Conservation (phyloP, 768 basidiomycete genomes). For the Panaeolus cyanescens region DNA sequence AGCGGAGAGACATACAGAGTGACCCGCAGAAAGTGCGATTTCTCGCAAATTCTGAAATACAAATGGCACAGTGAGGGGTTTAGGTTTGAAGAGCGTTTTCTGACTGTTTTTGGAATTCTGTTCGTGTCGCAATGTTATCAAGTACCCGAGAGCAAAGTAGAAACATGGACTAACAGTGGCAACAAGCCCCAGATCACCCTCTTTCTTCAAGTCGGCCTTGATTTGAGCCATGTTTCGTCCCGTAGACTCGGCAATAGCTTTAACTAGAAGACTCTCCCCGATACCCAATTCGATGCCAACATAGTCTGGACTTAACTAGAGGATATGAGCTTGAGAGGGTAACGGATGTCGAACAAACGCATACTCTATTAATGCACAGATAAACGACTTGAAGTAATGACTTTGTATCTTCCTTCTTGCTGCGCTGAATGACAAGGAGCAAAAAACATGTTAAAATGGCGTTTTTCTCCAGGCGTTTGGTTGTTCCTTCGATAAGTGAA, state of each 20-base stretch:
- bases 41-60: slow-evolving; percentile 92
- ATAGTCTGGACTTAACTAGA: slow-evolving; percentile 91
- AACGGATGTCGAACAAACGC: slow-evolving; percentile 20
- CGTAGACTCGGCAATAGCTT: slow-evolving; percentile 93
- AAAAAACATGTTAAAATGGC: slow-evolving; percentile 87
- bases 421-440: slow-evolving; percentile 85
- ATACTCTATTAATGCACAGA: slow-evolving; percentile 93
- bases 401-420: slow-evolving; percentile 70
- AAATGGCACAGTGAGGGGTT: slow-evolving; percentile 82
- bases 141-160: neutral
- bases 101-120: slow-evolving; percentile 94
- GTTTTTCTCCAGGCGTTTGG: slow-evolving; percentile 92
- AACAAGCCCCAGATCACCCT: slow-evolving; percentile 94
- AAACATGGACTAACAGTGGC: slow-evolving; percentile 70
- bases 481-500: slow-evolving; percentile 88
- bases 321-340: neutral
- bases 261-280: slow-evolving; percentile 91
- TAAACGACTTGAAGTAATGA: slow-evolving; percentile 90
- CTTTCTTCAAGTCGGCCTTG: slow-evolving; percentile 91
- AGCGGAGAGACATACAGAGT: slow-evolving; percentile 71
- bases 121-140: neutral
- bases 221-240: slow-evolving; percentile 83
- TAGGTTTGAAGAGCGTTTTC: slow-evolving; percentile 93
- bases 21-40: slow-evolving; percentile 84
- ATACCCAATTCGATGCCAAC: slow-evolving; percentile 94